These are phyloP conservation scores for Calcarisporium arbuscula DNA, from an alignment of 2,329 filamentous ascomycete genomes.

Conservation along the genomic window DNA sequence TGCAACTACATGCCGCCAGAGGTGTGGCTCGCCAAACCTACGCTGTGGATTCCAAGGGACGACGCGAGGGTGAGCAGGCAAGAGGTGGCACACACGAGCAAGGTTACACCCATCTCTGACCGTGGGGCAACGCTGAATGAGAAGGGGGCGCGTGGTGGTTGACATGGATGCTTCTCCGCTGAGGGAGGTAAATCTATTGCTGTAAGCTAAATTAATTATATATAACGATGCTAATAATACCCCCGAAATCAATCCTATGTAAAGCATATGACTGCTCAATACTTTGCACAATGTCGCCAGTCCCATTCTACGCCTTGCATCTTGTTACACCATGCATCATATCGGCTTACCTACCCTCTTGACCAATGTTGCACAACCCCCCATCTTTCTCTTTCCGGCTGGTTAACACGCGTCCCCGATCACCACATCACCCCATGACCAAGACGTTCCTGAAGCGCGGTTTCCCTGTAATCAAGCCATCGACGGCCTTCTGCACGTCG, in stretches of 20 bases:
- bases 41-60: conserved; percentile 84
- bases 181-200: conserved; percentile 23
- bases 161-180: conserved; percentile 33
- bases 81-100: conserved; percentile 66
- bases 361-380: not conserved
- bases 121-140: conserved; percentile 24
- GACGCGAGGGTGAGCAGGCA: conserved; percentile 67
- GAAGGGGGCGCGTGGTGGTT: conserved; percentile 26
- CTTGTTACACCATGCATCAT: too few relatives aligned
- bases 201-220: conserved; percentile 30
- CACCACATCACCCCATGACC: conserved; percentile 26
- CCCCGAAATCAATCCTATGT: not conserved
- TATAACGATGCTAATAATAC: not conserved
- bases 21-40: conserved; percentile 52
- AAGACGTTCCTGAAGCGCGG: conserved; percentile 41
- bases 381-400: conserved; percentile 2
- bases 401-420: too few relatives aligned
- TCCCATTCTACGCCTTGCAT: too few relatives aligned
- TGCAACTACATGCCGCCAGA: conserved; percentile 62
- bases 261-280: too few relatives aligned
- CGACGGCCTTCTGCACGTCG: conserved; percentile 38
- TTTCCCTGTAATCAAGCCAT: conserved; percentile 33
- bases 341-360: not conserved
- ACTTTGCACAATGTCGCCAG: too few relatives aligned
- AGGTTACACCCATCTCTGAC: conserved; percentile 73